These are phyloP conservation scores for Brassica rapa DNA, from an alignment of 345 rosid genomes.

Conservation along the genomic window DNA sequence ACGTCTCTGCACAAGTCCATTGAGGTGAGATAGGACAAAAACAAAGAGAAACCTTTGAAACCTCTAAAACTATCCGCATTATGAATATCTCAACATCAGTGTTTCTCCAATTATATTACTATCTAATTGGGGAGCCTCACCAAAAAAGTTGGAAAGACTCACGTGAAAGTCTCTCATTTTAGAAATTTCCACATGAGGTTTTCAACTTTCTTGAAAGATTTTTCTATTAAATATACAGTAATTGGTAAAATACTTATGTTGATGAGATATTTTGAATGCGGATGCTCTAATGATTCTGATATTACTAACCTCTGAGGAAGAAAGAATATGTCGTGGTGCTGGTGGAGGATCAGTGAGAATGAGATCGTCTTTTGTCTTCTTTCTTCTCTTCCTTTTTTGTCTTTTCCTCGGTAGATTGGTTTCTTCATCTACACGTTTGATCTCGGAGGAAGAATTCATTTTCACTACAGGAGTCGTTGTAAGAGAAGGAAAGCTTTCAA, in stretches of 20 bases:
- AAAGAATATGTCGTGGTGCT: slow-evolving; percentile 46
- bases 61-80: neutral
- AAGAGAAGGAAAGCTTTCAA: slow-evolving; percentile 39
- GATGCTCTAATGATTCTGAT: neutral
- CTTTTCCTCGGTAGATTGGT: slow-evolving; percentile 3
- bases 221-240: neutral
- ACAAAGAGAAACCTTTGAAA: neutral
- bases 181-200: neutral
- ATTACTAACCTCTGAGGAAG: slow-evolving; percentile 48
- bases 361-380: slow-evolving; percentile 33
- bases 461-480: slow-evolving; percentile 35
- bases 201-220: neutral
- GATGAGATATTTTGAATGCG: neutral
- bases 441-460: slow-evolving; percentile 41
- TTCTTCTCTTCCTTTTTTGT: slow-evolving; percentile 41
- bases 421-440: slow-evolving; percentile 13
- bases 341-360: slow-evolving; percentile 36
- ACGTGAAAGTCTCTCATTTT: neutral
- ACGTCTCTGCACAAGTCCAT: slow-evolving; percentile 46
- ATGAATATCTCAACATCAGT: neutral
- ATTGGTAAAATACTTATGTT: neutral
- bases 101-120: too few relatives aligned
- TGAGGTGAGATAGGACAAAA: neutral
- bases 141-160: neutral
- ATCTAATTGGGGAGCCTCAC: neutral